These are phyloP conservation scores for Pascua sp. DNA, from an alignment of 1,284 basidiomycete genomes.

Conservation along the genomic window DNA sequence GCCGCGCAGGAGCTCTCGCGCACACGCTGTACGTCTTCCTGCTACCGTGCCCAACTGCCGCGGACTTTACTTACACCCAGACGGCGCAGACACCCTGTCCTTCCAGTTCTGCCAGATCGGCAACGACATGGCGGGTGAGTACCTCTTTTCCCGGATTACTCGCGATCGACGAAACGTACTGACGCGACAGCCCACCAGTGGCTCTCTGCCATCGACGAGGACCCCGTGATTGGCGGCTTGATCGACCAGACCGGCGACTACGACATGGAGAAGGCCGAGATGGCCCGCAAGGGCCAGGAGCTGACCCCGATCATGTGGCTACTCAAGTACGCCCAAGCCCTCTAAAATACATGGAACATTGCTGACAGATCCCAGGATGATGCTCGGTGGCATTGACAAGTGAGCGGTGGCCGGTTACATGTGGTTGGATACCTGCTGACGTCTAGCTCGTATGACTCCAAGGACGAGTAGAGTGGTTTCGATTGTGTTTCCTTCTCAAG, in stretches of 20 bases:
- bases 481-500: no score
- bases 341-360: background rate
- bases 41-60: no score
- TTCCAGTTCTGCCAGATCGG: slow-evolving; percentile 19
- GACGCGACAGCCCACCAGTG: slow-evolving; percentile 6
- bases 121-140: slow-evolving; percentile 13
- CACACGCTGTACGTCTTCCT: no score
- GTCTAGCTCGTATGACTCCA: slow-evolving; percentile 11
- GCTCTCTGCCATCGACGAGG: slow-evolving; percentile 10
- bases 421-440: no score
- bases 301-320: slow-evolving; percentile 18
- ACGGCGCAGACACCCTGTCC: slow-evolving; percentile 13
- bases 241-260: slow-evolving; percentile 17
- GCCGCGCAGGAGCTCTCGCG: slow-evolving; percentile 10
- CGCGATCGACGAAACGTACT: background rate
- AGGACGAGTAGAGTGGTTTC: slow-evolving; percentile 7
- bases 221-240: slow-evolving; percentile 10
- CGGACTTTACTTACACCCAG: background rate
- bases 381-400: slow-evolving; percentile 17
- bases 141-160: no score
- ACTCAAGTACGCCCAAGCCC: background rate
- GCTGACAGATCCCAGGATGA: slow-evolving; percentile 3
- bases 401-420: no score
- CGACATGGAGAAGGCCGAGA: slow-evolving; percentile 12
- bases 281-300: slow-evolving; percentile 16